phyloP scores from a whole-genome alignment of 805 yeast genomes.

The Cyberlindnera americana region DNA sequence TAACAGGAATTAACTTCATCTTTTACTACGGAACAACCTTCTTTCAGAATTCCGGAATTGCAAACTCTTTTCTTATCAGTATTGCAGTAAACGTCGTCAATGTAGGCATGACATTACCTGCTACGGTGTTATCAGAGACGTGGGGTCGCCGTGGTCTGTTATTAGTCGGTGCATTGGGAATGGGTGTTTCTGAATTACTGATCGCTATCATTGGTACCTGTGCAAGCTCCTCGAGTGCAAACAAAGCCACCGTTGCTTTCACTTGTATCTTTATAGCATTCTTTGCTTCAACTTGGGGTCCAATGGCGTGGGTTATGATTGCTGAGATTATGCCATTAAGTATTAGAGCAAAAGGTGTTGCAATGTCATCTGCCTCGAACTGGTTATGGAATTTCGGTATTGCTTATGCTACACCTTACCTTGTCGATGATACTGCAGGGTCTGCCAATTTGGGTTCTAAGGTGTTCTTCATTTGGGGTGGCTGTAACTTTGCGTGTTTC shows the following conservation, averaged over 20 bases:
- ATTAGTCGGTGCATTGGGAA: slow-evolving; percentile 57
- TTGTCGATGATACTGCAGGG: slow-evolving; percentile 60
- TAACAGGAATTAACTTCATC: slow-evolving; percentile 68
- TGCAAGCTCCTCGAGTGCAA: slow-evolving; percentile 31
- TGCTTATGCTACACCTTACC: slow-evolving; percentile 69
- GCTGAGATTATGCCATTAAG: slow-evolving; percentile 67
- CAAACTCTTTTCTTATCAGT: slow-evolving; percentile 43
- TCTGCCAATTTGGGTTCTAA: slow-evolving; percentile 59
- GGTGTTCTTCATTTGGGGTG: slow-evolving; percentile 45
- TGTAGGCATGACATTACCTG: slow-evolving; percentile 48
- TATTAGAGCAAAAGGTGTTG: slow-evolving; percentile 69
- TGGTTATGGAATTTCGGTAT: slow-evolving; percentile 76
- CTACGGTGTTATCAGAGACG: slow-evolving; percentile 49
- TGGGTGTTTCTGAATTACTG: slow-evolving; percentile 59
- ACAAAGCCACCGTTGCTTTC: slow-evolving; percentile 48
- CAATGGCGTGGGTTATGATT: slow-evolving; percentile 64
- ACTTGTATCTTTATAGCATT: slow-evolving; percentile 61
- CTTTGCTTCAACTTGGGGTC: slow-evolving; percentile 84
- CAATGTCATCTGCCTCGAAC: slow-evolving; percentile 69
- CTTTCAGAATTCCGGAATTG: slow-evolving; percentile 48
- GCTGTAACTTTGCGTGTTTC: slow-evolving; percentile 41
- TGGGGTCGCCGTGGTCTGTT: slow-evolving; percentile 65
- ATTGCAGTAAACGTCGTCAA: slow-evolving; percentile 43
- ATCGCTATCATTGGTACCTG: slow-evolving; percentile 47
- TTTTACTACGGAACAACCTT: slow-evolving; percentile 67